These are phyloP conservation scores for Ramularia endophylla DNA, from an alignment of 2,329 filamentous ascomycete genomes.

Conservation along the genomic window DNA sequence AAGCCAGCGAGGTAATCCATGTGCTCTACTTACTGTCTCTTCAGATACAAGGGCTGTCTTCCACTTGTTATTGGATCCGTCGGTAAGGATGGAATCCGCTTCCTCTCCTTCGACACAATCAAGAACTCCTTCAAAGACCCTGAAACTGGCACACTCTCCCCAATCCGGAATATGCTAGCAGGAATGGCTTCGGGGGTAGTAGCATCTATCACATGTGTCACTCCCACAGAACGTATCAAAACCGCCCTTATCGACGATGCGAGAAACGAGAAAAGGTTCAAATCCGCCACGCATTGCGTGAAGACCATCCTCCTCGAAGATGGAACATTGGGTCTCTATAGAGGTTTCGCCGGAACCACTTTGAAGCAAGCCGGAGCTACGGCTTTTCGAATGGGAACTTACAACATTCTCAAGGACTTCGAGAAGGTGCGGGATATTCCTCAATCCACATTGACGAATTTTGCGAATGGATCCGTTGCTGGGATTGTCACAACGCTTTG, in stretches of 20 bases:
- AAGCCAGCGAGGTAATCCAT: too few relatives aligned
- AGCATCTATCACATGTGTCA: conserved; percentile 59
- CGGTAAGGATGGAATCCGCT: conserved; percentile 60
- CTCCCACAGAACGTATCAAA: conserved; percentile 63
- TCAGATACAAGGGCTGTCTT: conserved; percentile 54
- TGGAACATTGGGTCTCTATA: conserved; percentile 51
- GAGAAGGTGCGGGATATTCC: conserved; percentile 43
- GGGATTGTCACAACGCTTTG: conserved; percentile 55
- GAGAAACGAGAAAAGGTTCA: conserved; percentile 44
- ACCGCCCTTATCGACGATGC: conserved; percentile 62
- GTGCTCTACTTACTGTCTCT: too few relatives aligned
- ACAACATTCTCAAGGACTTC: conserved; percentile 59
- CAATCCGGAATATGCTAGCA: conserved; percentile 53
- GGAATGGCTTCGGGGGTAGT: conserved; percentile 60
- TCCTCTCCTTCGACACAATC: conserved; percentile 61
- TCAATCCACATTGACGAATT: conserved; percentile 50
- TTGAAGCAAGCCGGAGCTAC: conserved; percentile 58
- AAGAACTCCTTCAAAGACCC: conserved; percentile 52
- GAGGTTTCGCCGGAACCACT: conserved; percentile 55
- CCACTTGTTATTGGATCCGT: conserved; percentile 56
- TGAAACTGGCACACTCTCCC: conserved; percentile 52
- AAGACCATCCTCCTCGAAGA: conserved; percentile 45
- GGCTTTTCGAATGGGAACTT: conserved; percentile 56
- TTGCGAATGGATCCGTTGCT: conserved; percentile 56
- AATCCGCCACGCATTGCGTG: conserved; percentile 47